A percentile compares a stretch with the other conserved stretches of the same genome.
phyloP scores from a whole-genome alignment of 345 rosid genomes.

The Brassica nigra region DNA sequence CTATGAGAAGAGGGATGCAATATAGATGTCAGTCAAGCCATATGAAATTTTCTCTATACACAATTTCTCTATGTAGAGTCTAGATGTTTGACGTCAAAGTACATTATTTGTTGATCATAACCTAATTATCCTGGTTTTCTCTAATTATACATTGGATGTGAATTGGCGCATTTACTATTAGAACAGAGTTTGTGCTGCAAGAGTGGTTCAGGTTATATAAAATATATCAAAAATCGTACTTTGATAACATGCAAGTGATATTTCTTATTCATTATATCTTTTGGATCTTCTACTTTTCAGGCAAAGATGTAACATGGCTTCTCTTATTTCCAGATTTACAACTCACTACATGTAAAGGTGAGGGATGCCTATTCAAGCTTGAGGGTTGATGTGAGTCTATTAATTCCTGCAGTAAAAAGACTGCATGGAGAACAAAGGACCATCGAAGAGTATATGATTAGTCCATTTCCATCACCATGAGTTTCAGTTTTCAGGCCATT shows the following conservation, averaged over 20 bases:
- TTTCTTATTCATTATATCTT: background rate
- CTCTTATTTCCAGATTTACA: background rate
- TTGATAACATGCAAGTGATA: background rate
- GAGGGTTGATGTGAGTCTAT: background rate
- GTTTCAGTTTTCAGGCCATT: conserved; percentile 54
- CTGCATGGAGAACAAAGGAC: conserved; percentile 25
- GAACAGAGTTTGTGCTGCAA: background rate
- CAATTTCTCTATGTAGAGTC: too few species aligned
- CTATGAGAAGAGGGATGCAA: too few species aligned
- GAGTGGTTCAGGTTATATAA: background rate
- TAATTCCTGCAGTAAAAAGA: background rate
- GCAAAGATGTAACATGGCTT: background rate
- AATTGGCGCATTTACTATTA: too few species aligned
- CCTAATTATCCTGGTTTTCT: too few species aligned
- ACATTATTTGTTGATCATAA: too few species aligned
- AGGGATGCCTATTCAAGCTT: background rate
- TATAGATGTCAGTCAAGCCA: too few species aligned
- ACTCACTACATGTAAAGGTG: background rate
- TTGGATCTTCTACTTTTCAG: background rate
- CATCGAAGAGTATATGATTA: conserved; percentile 55
- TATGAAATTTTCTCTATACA: too few species aligned
- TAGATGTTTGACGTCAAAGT: too few species aligned
- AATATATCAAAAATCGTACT: background rate
- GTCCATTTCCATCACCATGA: conserved; percentile 48
- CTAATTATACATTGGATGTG: too few species aligned